A percentile compares a stretch with the other conserved stretches of the same genome.
These are phyloP conservation scores for Stagonosporopsis vannaccii DNA, from an alignment of 2,329 filamentous ascomycete species.

Conservation along the genomic window DNA sequence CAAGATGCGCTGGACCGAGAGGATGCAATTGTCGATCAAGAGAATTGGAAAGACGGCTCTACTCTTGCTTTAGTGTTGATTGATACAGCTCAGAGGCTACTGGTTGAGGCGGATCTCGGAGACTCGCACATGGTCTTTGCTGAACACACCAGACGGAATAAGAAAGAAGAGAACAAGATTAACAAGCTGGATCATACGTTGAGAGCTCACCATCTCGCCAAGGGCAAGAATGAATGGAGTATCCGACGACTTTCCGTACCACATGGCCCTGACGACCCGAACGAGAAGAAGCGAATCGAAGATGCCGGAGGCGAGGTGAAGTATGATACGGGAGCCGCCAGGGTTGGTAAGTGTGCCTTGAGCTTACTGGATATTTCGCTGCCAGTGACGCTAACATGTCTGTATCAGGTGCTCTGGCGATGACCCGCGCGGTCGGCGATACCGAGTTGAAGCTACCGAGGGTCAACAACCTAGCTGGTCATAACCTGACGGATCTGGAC, in stretches of 20 bases:
- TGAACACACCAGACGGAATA: slow-evolving; percentile 9
- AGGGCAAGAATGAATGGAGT: slow-evolving; percentile 26
- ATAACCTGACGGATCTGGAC: slow-evolving; percentile 32
- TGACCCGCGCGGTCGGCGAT: slow-evolving; percentile 35
- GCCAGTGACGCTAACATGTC: not conserved
- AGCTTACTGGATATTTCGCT: not conserved
- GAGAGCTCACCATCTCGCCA: slow-evolving; percentile 16
- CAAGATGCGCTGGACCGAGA: slow-evolving; percentile 31
- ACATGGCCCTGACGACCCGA: slow-evolving; percentile 28
- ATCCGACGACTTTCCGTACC: slow-evolving; percentile 27
- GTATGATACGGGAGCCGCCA: slow-evolving; percentile 28
- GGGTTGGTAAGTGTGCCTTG: slow-evolving; percentile 18
- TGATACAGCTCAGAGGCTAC: slow-evolving; percentile 30
- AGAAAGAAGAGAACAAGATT: slow-evolving; percentile 13
- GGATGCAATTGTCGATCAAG: slow-evolving; percentile 27
- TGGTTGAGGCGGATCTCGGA: slow-evolving; percentile 33
- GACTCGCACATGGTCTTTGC: slow-evolving; percentile 35
- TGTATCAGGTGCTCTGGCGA: slow-evolving; percentile 28
- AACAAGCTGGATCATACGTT: slow-evolving; percentile 13
- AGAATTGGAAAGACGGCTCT: slow-evolving; percentile 30
- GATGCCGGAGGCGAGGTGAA: slow-evolving; percentile 34
- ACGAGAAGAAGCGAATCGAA: slow-evolving; percentile 32
- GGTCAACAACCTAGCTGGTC: slow-evolving; percentile 34
- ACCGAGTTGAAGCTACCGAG: slow-evolving; percentile 33
- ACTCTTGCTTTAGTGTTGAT: slow-evolving; percentile 33